These are phyloP conservation scores for Suhomyces bribrorum DNA, from an alignment of 1,139 yeast species.

Conservation along the genomic window DNA sequence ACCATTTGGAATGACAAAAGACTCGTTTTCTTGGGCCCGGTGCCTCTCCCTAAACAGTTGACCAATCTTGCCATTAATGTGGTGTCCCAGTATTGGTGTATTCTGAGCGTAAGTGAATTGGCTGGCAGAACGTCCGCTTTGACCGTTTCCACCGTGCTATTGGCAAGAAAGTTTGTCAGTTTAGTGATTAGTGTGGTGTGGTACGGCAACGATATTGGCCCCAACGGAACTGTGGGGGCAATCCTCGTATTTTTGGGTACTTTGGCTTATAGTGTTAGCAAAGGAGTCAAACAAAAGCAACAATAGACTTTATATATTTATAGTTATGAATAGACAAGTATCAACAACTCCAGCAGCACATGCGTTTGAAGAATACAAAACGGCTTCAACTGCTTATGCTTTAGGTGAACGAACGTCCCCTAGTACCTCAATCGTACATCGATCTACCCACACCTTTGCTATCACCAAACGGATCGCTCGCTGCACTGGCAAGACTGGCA, in stretches of 20 bases:
- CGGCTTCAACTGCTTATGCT: too few species aligned
- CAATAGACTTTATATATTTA: not conserved
- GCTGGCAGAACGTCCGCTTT: conserved; percentile 60
- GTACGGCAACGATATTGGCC: conserved; percentile 48
- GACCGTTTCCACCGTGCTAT: conserved; percentile 59
- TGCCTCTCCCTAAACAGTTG: conserved; percentile 16
- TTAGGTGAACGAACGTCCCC: too few species aligned
- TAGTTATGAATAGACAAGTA: not conserved
- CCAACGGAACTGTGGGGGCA: conserved; percentile 48
- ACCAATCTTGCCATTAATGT: conserved; percentile 44
- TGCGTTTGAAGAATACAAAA: too few species aligned
- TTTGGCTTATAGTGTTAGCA: conserved; percentile 36
- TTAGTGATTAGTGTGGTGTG: conserved; percentile 51
- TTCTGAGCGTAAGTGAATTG: conserved; percentile 64
- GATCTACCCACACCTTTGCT: conserved; percentile 44
- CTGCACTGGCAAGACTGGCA: conserved; percentile 37
- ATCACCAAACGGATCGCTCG: conserved; percentile 82
- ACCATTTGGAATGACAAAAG: conserved; percentile 14
- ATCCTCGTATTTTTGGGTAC: conserved; percentile 56
- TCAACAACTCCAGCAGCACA: too few species aligned
- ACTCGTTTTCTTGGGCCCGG: not conserved
- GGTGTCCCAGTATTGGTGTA: conserved; percentile 64
- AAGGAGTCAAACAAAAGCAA: not conserved
- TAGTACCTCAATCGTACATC: conserved; percentile 19
- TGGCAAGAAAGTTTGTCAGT: conserved; percentile 62